These are phyloP conservation scores for Apodospora peruviana DNA, from an alignment of 495 filamentous ascomycete species.

Conservation along the genomic window DNA sequence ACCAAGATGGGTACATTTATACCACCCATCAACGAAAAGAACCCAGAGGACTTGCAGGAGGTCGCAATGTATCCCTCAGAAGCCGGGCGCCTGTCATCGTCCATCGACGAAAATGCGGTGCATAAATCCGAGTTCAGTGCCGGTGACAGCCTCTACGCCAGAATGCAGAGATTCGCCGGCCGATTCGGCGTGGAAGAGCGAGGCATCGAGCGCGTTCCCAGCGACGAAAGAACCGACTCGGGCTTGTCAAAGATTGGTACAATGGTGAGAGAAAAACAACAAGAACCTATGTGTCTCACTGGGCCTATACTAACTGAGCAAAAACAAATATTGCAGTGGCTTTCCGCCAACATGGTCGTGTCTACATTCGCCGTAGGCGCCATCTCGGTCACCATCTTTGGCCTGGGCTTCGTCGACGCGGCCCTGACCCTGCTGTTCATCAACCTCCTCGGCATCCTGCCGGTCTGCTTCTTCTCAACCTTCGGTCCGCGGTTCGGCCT, in stretches of 20 bases:
- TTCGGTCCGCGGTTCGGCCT: conserved; percentile 75
- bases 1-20: neutral
- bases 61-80: neutral
- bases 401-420: conserved; percentile 70
- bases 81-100: neutral
- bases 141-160: conserved; percentile 58
- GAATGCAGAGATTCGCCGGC: conserved; percentile 62
- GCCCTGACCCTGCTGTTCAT: conserved; percentile 68
- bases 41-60: neutral
- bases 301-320: neutral
- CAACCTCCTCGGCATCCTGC: conserved; percentile 68
- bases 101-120: conserved; percentile 47
- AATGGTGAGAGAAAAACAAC: conserved; percentile 52
- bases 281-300: conserved; percentile 4
- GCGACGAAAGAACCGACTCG: conserved; percentile 63
- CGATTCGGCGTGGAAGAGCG: conserved; percentile 69
- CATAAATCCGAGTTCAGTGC: conserved; percentile 56
- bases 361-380: conserved; percentile 78
- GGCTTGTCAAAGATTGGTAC: conserved; percentile 65
- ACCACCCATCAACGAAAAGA: neutral
- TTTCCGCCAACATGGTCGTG: conserved; percentile 80
- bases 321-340: conserved; percentile 62
- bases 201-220: conserved; percentile 76
- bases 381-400: conserved; percentile 60
- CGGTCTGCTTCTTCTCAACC: conserved; percentile 74